Percentiles rank a stretch among this genome's conserved stretches.
These are phyloP conservation scores for Rhododendron williamsianum DNA, from an alignment of 148 eudicot species.

Conservation along the genomic window DNA sequence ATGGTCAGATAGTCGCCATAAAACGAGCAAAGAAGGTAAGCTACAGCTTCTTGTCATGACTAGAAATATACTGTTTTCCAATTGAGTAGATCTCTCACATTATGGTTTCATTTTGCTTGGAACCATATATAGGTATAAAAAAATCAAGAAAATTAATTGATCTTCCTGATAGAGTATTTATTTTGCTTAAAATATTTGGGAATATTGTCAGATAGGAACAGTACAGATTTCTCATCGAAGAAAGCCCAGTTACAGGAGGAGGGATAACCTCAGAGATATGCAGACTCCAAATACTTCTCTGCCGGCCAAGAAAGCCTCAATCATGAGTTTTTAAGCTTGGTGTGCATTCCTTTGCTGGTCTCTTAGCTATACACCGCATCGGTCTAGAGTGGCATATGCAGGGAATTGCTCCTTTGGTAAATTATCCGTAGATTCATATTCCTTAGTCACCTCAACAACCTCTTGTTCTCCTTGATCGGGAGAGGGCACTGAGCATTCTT, in stretches of 20 bases:
- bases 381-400: not conserved
- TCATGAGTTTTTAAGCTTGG: not conserved
- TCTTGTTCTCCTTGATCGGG: not conserved
- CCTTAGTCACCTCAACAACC: not conserved
- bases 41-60: slow-evolving; percentile 4
- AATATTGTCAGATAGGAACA: not conserved
- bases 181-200: not conserved
- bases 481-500: not conserved
- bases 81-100: not conserved
- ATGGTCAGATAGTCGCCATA: slow-evolving; percentile 84
- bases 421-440: not conserved
- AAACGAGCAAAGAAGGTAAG: slow-evolving; percentile 93
- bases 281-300: not conserved
- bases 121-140: not conserved
- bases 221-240: too few relatives aligned
- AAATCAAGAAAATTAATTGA: not conserved
- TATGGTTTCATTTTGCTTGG: not conserved
- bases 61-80: not conserved
- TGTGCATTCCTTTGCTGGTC: not conserved
- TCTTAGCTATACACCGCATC: not conserved
- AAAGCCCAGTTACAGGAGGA: not conserved
- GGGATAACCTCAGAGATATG: not conserved
- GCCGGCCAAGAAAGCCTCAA: not conserved
- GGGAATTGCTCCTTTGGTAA: not conserved
- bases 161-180: not conserved